Percentiles rank a stretch among this genome's conserved stretches.
Conservation (phyloP, 768 basidiomycete genomes). For the Cystobasidium ongulense region DNA sequence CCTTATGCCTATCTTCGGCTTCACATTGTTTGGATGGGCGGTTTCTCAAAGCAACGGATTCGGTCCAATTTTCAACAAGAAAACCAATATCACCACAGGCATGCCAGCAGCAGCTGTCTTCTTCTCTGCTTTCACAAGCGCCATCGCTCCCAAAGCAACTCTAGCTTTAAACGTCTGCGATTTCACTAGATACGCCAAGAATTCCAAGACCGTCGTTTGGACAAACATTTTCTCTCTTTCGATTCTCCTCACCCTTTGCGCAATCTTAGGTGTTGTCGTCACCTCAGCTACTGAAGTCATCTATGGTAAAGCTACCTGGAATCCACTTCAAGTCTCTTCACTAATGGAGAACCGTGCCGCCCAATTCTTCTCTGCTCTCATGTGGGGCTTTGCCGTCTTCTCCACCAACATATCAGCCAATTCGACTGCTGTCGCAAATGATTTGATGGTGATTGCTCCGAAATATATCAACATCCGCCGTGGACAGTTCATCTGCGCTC, state of each 20-base stretch:
- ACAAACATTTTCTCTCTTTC: conserved; percentile 41
- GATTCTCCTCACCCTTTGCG: conserved; percentile 33
- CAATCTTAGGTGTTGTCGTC: conserved; percentile 35
- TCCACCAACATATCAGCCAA: conserved; percentile 5
- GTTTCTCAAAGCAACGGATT: conserved; percentile 24
- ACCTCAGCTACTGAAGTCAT: conserved; percentile 33
- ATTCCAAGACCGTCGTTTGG: conserved; percentile 32
- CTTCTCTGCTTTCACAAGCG: conserved; percentile 34
- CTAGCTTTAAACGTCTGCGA: conserved; percentile 36
- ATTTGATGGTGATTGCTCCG: conserved; percentile 1
- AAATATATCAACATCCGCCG: conserved; percentile 50
- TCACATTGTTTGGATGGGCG: conserved; percentile 34
- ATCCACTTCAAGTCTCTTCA: conserved; percentile 33
- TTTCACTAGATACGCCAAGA: conserved; percentile 38
- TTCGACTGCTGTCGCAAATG: conserved; percentile 9
- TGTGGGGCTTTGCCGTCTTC: conserved; percentile 14
- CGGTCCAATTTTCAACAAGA: conserved; percentile 8
- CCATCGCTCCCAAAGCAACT: conserved; percentile 33
- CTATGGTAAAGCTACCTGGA: conserved; percentile 34
- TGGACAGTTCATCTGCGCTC: conserved; percentile 57
- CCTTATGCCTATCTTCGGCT: conserved; percentile 37
- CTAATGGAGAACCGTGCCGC: conserved; percentile 34
- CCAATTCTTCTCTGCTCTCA: conserved; percentile 3
- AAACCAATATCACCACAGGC: conserved; percentile 5
- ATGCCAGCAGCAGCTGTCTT: conserved; percentile 29